These are phyloP conservation scores for Hydnomerulius pinastri DNA, from an alignment of 768 basidiomycete species.

Conservation along the genomic window DNA sequence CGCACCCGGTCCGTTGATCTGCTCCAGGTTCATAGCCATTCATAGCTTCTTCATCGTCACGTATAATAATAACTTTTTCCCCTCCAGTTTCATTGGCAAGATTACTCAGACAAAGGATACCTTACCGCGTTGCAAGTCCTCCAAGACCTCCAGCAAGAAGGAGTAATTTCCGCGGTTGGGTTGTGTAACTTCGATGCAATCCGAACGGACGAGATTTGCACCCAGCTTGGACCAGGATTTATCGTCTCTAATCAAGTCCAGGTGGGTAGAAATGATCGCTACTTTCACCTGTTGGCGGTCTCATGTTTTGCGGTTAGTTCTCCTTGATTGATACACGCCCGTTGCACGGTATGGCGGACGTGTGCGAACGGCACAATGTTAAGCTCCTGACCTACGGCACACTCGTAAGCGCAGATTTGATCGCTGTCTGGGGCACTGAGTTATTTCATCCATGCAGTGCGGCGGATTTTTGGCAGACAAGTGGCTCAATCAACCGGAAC, in stretches of 20 bases:
- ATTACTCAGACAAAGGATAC: constrained; percentile 55
- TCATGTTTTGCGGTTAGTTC: constrained; percentile 49
- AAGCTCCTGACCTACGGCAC: constrained; percentile 85
- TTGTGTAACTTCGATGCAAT: constrained; percentile 82
- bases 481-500: constrained; percentile 69
- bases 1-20: constrained; percentile 60
- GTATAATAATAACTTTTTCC: not conserved
- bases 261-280: constrained; percentile 39
- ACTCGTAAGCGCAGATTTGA: constrained; percentile 47
- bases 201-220: constrained; percentile 79
- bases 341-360: constrained; percentile 73
- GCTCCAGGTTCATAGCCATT: constrained; percentile 55
- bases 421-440: constrained; percentile 2
- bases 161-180: constrained; percentile 65
- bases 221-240: constrained; percentile 64
- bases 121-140: constrained; percentile 52
- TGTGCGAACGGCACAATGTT: constrained; percentile 70
- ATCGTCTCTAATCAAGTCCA: constrained; percentile 86
- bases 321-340: constrained; percentile 81
- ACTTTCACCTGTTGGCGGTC: not conserved
- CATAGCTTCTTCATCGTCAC: not conserved
- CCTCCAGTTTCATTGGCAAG: constrained; percentile 77
- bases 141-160: constrained; percentile 57
- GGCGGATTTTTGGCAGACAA: constrained; percentile 80
- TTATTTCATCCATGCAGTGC: constrained; percentile 49